Evolutionary conservation across 2,329 filamentous ascomycete genomes (phyloP), one percentile per base, ranked within the genome.

Genomic region (Clathrospora elynae): DNA sequence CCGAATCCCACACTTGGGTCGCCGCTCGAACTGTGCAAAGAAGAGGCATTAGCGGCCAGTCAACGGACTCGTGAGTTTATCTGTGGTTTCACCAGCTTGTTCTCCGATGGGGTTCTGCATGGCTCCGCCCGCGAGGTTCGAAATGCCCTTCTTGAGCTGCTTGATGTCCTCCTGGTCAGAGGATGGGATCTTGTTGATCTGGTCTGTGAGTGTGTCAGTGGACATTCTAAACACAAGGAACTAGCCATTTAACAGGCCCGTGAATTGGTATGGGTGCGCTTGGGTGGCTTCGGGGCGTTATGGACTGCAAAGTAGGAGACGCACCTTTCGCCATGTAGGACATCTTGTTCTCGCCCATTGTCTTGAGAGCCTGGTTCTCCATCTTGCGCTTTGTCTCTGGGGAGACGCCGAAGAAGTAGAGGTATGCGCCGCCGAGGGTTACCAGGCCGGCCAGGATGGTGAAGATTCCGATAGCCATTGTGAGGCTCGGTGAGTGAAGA

Each of bases 261-360:
- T 14, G 13, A 5, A 13, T 4, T 42, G 26, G 28, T 23, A 32
- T 23, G 9, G 11, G 12, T 30, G 12, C 17, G 11, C 25, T 17
- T 22, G 7, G n/a, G n/a, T n/a, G n/a, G n/a, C n/a, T n/a, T n/a
- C n/a, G n/a, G n/a, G n/a, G n/a, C n/a, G n/a, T n/a, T n/a, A n/a
- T n/a, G n/a, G n/a, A n/a, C n/a, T n/a, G n/a, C n/a, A n/a, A n/a
- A n/a, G n/a, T n/a, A n/a, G n/a, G 19, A 12, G 10, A 49, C 49
- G 26, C 42, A 68, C 70, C 69, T 53, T 72, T 71, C 46, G 67
- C 57, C 26, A 71, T 46, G 49, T 72, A 73, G 11, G 68, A 71
- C 50, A 70, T 66, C 56, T 78, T 77, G 65, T 78, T 78, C 57
- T 78, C 75, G 46, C 75, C 75, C 74, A 78, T 77, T n/a, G 74